A percentile compares a stretch with the other conserved stretches of the same genome.
These are phyloP conservation scores for Kalanchoe fedtschenkoi DNA, from an alignment of 164 flowering plant species.

Conservation along the genomic window DNA sequence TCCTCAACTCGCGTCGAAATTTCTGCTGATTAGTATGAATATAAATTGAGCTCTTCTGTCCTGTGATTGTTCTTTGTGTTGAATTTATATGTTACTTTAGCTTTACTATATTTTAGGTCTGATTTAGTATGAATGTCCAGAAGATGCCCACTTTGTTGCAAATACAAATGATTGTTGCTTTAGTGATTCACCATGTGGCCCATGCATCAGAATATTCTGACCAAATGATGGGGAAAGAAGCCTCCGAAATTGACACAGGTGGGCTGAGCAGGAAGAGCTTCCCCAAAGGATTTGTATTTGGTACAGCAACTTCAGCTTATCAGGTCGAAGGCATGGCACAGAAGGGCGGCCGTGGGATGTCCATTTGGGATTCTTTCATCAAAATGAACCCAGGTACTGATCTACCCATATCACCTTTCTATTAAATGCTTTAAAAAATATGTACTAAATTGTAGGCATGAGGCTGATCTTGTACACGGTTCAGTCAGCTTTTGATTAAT, in stretches of 20 bases:
- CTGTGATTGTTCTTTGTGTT: not conserved
- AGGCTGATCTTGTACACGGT: too few species aligned
- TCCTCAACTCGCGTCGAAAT: not conserved
- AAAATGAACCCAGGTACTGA: not conserved
- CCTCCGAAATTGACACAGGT: not conserved
- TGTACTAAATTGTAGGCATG: not conserved
- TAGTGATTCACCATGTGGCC: not conserved
- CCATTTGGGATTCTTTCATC: slow-evolving; percentile 4
- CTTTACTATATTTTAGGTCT: too few species aligned
- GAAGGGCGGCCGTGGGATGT: slow-evolving; percentile 1
- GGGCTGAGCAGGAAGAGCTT: not conserved
- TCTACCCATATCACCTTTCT: not conserved
- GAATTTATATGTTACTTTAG: not conserved
- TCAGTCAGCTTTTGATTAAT: too few species aligned
- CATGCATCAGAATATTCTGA: not conserved
- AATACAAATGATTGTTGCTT: not conserved
- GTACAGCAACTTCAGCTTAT: slow-evolving; percentile 2
- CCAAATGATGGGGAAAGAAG: not conserved
- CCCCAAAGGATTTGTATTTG: not conserved
- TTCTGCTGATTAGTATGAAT: not conserved
- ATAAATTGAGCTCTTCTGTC: not conserved
- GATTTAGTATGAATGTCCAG: not conserved
- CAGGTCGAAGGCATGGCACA: slow-evolving; percentile 3
- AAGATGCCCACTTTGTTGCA: not conserved
- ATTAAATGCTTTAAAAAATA: not conserved